Evolutionary conservation across 192 early-diverging fungal species (phyloP).

Genomic region (Thamnidium elegans): DNA sequence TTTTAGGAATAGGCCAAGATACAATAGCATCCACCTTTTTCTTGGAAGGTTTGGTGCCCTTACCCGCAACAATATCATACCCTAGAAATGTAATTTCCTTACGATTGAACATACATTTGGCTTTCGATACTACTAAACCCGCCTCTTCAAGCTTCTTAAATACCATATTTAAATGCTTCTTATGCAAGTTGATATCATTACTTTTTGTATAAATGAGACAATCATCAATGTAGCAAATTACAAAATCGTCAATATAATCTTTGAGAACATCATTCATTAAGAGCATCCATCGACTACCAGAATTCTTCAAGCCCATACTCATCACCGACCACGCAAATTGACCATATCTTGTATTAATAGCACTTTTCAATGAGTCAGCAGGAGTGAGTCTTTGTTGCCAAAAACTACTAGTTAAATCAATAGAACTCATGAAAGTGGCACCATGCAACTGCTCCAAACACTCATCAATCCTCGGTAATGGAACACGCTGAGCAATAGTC

Average conservation of each 20-base stretch:
- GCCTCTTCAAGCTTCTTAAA: conserved; percentile 21
- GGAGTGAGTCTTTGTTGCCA: conserved; percentile 38
- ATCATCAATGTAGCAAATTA: conserved; percentile 44
- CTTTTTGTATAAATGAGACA: conserved; percentile 37
- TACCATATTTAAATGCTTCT: conserved; percentile 17
- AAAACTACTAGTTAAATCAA: conserved; percentile 46
- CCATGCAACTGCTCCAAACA: conserved; percentile 33
- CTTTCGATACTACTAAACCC: neutral
- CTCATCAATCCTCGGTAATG: conserved; percentile 50
- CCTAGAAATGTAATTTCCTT: conserved; percentile 28
- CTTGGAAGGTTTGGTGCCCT: conserved; percentile 24
- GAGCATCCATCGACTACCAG: conserved; percentile 10
- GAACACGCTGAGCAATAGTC: conserved; percentile 48
- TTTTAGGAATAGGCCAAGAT: conserved; percentile 20
- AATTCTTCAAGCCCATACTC: conserved; percentile 33
- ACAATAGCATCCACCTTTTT: conserved; percentile 23
- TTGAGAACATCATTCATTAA: conserved; percentile 12
- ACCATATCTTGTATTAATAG: conserved; percentile 27
- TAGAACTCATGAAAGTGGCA: conserved; percentile 40
- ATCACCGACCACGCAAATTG: conserved; percentile 21
- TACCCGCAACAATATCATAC: neutral
- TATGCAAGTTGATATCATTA: conserved; percentile 29
- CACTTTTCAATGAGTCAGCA: conserved; percentile 36
- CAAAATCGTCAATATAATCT: conserved; percentile 5
- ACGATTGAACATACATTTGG: conserved; percentile 14